Percentiles rank a stretch among this genome's conserved stretches.
Conservation (phyloP, 495 filamentous ascomycete species). For the Staphylotrichum tortipilum region DNA sequence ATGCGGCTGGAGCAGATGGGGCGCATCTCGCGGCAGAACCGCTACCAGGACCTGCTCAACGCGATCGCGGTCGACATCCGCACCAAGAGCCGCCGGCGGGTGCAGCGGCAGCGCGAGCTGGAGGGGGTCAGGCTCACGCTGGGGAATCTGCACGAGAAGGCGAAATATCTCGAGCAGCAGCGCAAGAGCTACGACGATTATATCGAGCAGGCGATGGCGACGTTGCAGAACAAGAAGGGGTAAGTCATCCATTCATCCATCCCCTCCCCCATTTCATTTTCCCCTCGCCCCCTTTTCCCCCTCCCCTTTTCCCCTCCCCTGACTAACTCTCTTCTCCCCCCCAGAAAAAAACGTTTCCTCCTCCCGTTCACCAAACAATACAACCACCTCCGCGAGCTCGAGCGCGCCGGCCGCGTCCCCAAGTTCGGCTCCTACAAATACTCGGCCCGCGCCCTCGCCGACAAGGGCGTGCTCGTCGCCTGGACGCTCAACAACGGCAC, state of each 20-base stretch:
- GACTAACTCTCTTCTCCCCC: too few species aligned
- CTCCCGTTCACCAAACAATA: conserved; percentile 98
- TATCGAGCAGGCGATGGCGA: conserved; percentile 97
- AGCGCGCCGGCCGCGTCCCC: conserved; percentile 80
- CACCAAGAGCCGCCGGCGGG: conserved; percentile 84
- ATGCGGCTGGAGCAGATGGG: conserved; percentile 75
- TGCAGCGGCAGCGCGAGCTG: conserved; percentile 83
- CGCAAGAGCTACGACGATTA: conserved; percentile 98
- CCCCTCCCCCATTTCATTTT: not conserved
- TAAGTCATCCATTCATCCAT: conserved; percentile 21
- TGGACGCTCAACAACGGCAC: conserved; percentile 90
- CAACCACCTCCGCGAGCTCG: conserved; percentile 93
- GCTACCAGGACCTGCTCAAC: conserved; percentile 94
- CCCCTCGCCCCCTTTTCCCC: not conserved
- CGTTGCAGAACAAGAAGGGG: conserved; percentile 95
- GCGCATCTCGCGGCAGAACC: conserved; percentile 81
- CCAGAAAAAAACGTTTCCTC: conserved; percentile 78
- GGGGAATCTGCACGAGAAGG: conserved; percentile 79
- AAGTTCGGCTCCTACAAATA: conserved; percentile 98
- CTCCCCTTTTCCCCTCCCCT: not conserved
- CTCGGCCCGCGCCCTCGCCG: conserved; percentile 74
- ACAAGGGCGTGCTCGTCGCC: conserved; percentile 85
- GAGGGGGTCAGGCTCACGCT: conserved; percentile 83
- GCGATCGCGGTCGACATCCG: conserved; percentile 95
- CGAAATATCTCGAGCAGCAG: conserved; percentile 84